phyloP scores from a whole-genome alignment of 148 eudicot species.

The Cornus suecica region DNA sequence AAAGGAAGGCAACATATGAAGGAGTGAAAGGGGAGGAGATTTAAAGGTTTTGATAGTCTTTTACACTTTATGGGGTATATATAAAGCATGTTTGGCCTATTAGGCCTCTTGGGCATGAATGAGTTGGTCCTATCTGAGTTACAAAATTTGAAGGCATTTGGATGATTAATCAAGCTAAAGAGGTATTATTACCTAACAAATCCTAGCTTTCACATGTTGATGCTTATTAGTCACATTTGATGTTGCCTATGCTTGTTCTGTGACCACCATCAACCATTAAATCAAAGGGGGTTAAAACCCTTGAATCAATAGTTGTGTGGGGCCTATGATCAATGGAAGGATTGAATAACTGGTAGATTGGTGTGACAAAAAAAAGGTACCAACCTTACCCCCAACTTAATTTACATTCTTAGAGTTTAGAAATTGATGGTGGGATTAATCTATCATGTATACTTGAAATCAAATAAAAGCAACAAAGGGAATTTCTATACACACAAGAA shows the following conservation, averaged over 20 bases:
- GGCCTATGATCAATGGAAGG: too few relatives aligned
- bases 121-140: not conserved
- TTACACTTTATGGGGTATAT: slow-evolving; percentile 11
- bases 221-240: not conserved
- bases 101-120: not conserved
- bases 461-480: too few relatives aligned
- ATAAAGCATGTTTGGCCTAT: not conserved
- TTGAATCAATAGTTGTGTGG: too few relatives aligned
- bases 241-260: not conserved
- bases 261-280: not conserved
- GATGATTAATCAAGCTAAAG: not conserved
- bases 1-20: not conserved
- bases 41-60: slow-evolving; percentile 12
- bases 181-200: not conserved
- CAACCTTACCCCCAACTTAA: too few relatives aligned
- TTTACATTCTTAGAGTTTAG: too few relatives aligned
- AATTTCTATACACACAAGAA: too few relatives aligned
- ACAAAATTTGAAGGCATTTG: not conserved
- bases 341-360: too few relatives aligned
- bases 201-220: not conserved
- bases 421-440: too few relatives aligned
- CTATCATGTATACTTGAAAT: too few relatives aligned
- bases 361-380: too few relatives aligned
- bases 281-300: not conserved
- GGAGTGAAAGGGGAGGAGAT: slow-evolving; percentile 8